Base-by-base conservation (phyloP, 2,329 filamentous ascomycete genomes). In the Bipolaris victoriae region DNA sequence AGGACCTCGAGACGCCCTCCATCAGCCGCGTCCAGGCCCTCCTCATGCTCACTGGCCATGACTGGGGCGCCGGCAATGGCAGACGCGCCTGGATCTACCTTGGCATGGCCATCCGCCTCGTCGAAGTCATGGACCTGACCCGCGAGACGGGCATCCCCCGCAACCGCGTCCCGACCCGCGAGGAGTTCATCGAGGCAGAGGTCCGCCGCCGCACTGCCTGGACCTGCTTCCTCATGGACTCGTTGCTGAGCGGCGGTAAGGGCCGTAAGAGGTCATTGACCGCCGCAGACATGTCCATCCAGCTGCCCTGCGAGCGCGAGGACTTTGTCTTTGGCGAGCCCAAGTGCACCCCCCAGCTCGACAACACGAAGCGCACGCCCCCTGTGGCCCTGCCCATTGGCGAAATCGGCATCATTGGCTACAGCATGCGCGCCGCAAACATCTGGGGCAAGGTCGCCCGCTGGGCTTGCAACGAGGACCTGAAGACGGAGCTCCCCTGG, bases 41-140 rank as follows among this genome's bases (percentile, higher is more conserved):
- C 46, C 62, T 80, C 49, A 76, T 81, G 70, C 57, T 81, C 20
- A 79, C 79, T 0, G 78, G 77, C n/a, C 77, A 80, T 51, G 77
- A 79, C 53, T 81, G 79, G 77, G 77, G 72, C 55, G 81, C 78
- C 52, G 80, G 77, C 57, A 79, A 78, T 37, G 76, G 76, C 2
- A 64, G 74, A 20, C 60, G 75, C 37, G 76, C 76, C 0, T 78
- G 76, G 76, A 78, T 78, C 49, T 77, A 77, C 41, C 70, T 78
- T 37, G 76, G 76, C 57, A 78, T 77, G 73, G 76, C 76, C 20
- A 76, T 78, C 13, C 67, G 76, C 6, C 72, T 78, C 44, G 75
- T 76, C 49, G 74, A 78, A 60, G 73, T 77, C 60, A 75, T 78
- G 71, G 75, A 76, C 54, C 66, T 78, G 36, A 76, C 74, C 16